Percentiles rank a stretch among this genome's conserved stretches.
phyloP scores from a whole-genome alignment of 1,139 yeast species.

The Geotrichum carabidarum region DNA sequence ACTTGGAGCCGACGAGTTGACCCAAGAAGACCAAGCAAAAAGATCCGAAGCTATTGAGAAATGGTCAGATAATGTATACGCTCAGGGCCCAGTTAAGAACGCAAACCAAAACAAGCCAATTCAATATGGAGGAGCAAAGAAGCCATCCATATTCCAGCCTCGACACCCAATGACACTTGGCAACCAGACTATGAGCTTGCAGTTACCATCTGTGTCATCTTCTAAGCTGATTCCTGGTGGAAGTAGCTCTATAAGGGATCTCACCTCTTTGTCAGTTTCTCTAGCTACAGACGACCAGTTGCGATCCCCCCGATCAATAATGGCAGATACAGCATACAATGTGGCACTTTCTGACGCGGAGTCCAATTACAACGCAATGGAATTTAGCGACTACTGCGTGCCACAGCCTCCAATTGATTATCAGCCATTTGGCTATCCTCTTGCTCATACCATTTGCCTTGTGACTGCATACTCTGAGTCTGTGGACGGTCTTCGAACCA shows the following conservation, averaged over 20 bases:
- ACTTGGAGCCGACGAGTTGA: constrained; percentile 70
- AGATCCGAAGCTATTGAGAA: constrained; percentile 64
- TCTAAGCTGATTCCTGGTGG: constrained; percentile 31
- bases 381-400: constrained; percentile 60
- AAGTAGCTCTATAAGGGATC: background rate
- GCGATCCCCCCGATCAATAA: background rate
- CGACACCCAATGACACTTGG: constrained; percentile 14
- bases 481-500: constrained; percentile 30
- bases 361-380: constrained; percentile 4
- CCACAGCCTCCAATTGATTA: constrained; percentile 88
- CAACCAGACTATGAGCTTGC: constrained; percentile 37
- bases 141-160: constrained; percentile 27
- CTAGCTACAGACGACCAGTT: background rate
- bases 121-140: constrained; percentile 25
- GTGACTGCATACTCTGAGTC: constrained; percentile 36
- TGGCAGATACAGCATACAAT: background rate
- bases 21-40: constrained; percentile 48
- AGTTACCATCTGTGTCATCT: constrained; percentile 33
- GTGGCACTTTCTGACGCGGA: background rate
- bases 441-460: constrained; percentile 45
- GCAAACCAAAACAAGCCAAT: background rate
- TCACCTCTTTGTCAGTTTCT: background rate
- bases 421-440: constrained; percentile 83
- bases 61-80: constrained; percentile 60
- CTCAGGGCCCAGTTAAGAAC: constrained; percentile 50